These are phyloP conservation scores for Mycena amicta DNA, from an alignment of 768 basidiomycete genomes.

Conservation along the genomic window DNA sequence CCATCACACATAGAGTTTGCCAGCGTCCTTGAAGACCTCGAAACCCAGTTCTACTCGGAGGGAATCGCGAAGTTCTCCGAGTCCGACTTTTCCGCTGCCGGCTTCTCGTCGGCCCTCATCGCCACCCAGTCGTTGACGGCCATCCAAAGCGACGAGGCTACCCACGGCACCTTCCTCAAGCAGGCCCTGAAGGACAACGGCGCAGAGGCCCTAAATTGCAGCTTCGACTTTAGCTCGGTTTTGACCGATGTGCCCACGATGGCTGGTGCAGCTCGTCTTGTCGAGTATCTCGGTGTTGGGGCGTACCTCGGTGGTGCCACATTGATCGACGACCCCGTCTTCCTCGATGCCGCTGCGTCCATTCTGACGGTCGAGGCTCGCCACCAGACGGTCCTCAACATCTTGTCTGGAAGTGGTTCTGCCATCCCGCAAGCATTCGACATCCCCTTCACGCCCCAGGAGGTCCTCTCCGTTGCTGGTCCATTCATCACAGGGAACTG, in stretches of 20 bases:
- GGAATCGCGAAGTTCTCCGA: conserved; percentile 66
- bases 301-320: conserved; percentile 78
- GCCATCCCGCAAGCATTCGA: conserved; percentile 75
- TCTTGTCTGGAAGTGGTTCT: conserved; percentile 58
- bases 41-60: conserved; percentile 68
- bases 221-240: conserved; percentile 66
- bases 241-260: conserved; percentile 70
- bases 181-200: conserved; percentile 55
- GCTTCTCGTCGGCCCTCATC: conserved; percentile 57
- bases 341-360: conserved; percentile 68
- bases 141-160: conserved; percentile 44
- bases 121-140: conserved; percentile 63
- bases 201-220: conserved; percentile 57
- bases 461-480: conserved; percentile 71
- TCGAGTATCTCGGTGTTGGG: conserved; percentile 75
- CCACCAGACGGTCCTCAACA: conserved; percentile 77
- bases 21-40: conserved; percentile 73
- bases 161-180: conserved; percentile 8
- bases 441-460: conserved; percentile 64
- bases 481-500: conserved; percentile 70
- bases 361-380: conserved; percentile 85
- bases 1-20: conserved; percentile 83
- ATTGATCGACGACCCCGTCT: conserved; percentile 58
- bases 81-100: conserved; percentile 64
- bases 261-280: conserved; percentile 68